Base-by-base conservation (phyloP, 768 basidiomycete genomes). In the Lentinula edodes region DNA sequence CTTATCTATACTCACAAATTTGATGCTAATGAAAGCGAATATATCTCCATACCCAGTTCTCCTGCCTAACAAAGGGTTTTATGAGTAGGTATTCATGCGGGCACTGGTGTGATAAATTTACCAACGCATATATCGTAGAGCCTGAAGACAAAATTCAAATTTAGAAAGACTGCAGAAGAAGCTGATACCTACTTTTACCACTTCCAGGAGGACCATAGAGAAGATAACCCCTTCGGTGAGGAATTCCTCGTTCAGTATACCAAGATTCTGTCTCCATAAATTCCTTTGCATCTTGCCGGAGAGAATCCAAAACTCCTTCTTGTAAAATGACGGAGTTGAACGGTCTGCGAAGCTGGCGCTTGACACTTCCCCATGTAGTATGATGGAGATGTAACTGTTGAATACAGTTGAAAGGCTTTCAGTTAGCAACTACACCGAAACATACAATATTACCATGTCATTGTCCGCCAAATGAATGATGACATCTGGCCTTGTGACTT, bases 11-110 rank as follows among this genome's bases (percentile, higher is more conserved):
- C 23, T 43, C n/a, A 54, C 28, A 36, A n/a, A 43, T 36, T 46
- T 52, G 28, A 39, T 6, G 61, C 71, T 78, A 86, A 71, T 0
- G 83, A 83, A 13, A 87, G 66, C 0, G 81, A 74, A 67, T 91
- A 95, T 59, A 96, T 93, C 71, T 95, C 91, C n/a, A 96, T 79
- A 5, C 86, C 84, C 9, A 95, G 77, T 69, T 91, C 90, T 41
- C 83, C 80, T 32, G 82, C 82, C 58, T 83, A 18, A 20, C 46
- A 18, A 23, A 10, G 12, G n/a, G 9, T 16, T 1, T 39, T 1
- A 9, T 5, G 13, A 16, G 13, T 43, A 16, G 15, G 42, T 16
- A 41, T 43, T 43, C 42, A 43, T n/a, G 16, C 38, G 38, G 13
- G 38, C 5, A n/a, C 42, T 6, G 6, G 15, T 34, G 34, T 43